Evolutionary conservation across 2,329 filamentous ascomycete genomes (phyloP).

Genomic region (Microsporum canis): DNA sequence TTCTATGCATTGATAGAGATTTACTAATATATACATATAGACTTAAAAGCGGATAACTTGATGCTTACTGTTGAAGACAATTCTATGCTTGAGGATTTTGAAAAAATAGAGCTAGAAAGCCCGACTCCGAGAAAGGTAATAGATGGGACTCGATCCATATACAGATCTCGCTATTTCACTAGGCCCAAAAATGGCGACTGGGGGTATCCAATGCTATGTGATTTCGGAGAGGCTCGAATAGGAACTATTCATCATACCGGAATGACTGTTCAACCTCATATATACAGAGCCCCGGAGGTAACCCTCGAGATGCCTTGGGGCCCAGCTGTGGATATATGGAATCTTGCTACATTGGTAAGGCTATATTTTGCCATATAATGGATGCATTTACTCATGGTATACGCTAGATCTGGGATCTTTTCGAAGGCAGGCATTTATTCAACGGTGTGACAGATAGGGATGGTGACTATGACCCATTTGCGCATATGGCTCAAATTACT

Average conservation of each 20-base stretch:
- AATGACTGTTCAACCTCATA: constrained; percentile 17
- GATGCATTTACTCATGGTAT: too few relatives aligned
- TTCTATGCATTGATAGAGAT: background rate
- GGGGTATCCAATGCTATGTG: background rate
- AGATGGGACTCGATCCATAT: background rate
- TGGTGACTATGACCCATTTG: background rate
- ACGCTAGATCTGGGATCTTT: constrained; percentile 16
- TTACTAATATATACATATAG: background rate
- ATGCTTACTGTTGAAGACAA: background rate
- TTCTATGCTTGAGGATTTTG: background rate
- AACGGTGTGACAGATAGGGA: background rate
- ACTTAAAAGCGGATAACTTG: background rate
- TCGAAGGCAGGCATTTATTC: constrained; percentile 15
- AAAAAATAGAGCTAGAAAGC: background rate
- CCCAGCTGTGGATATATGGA: constrained; percentile 24
- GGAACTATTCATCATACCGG: background rate
- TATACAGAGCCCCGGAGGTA: constrained; percentile 23
- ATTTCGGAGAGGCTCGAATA: background rate
- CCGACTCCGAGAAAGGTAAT: background rate
- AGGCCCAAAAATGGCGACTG: background rate
- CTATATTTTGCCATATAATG: background rate
- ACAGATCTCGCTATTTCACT: background rate
- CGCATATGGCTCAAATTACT: constrained; percentile 5
- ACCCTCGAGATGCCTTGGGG: constrained; percentile 22
- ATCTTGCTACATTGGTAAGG: constrained; percentile 13